Evolutionary conservation across 768 basidiomycete species (phyloP).

Genomic region (Mycena maculata): DNA sequence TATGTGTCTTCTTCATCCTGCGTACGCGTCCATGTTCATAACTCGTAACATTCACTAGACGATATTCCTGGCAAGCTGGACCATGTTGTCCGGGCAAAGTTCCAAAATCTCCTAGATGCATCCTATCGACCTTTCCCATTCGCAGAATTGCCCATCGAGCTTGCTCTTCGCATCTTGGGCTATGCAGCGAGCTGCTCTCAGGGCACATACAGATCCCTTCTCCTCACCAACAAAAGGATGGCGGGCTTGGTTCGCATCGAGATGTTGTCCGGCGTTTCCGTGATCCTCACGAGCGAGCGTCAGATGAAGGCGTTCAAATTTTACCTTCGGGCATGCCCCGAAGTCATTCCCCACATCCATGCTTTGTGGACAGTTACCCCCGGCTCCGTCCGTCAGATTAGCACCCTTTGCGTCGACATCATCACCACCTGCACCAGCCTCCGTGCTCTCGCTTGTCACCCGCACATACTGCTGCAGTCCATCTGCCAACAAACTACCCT

Average conservation of each 20-base stretch:
- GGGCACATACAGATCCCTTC: slow-evolving; percentile 28
- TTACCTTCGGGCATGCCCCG: not conserved
- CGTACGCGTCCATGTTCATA: too few species aligned
- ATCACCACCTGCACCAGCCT: slow-evolving; percentile 30
- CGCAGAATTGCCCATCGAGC: slow-evolving; percentile 21
- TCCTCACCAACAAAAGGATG: slow-evolving; percentile 24
- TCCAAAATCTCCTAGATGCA: not conserved
- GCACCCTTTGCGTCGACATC: slow-evolving; percentile 3
- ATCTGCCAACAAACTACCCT: not conserved
- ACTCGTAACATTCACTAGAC: too few species aligned
- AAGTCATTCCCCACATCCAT: slow-evolving; percentile 6
- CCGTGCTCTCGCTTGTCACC: slow-evolving; percentile 30
- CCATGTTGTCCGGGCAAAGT: slow-evolving; percentile 15
- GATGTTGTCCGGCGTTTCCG: slow-evolving; percentile 14
- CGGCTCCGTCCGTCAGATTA: not conserved
- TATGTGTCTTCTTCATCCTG: too few species aligned
- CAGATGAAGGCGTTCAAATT: slow-evolving; percentile 16
- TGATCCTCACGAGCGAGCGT: slow-evolving; percentile 4
- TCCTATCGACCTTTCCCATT: slow-evolving; percentile 20
- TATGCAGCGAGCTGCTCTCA: slow-evolving; percentile 22
- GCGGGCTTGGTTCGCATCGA: slow-evolving; percentile 12
- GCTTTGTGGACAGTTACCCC: slow-evolving; percentile 29
- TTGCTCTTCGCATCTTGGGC: slow-evolving; percentile 19
- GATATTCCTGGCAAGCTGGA: not conserved
- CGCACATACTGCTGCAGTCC: slow-evolving; percentile 11